These are phyloP conservation scores for Rhodotorula mucilaginosa DNA, from an alignment of 1,284 basidiomycete genomes.

Conservation along the genomic window DNA sequence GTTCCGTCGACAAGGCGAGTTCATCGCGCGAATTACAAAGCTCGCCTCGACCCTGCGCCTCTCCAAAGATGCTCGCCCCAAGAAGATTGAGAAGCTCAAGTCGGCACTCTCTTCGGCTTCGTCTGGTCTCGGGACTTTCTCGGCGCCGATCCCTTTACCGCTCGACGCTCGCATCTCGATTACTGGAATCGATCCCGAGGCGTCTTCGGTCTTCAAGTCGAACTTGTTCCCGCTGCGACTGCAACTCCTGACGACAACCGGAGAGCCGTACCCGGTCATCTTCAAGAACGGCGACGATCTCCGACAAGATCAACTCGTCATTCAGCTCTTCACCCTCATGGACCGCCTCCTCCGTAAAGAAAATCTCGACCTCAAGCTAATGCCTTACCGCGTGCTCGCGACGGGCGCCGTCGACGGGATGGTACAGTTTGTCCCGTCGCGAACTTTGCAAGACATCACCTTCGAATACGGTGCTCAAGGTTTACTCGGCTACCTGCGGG, in stretches of 20 bases:
- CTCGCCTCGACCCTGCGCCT: conserved; percentile 80
- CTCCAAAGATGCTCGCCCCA: conserved; percentile 88
- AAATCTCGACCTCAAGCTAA: conserved; percentile 89
- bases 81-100: conserved; percentile 94
- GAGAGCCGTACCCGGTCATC: conserved; percentile 78
- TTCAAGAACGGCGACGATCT: conserved; percentile 99
- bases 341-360: conserved; percentile 89
- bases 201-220: conserved; percentile 95
- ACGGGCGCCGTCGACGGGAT: conserved; percentile 91
- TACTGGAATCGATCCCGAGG: conserved; percentile 81
- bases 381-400: conserved; percentile 89
- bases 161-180: conserved; percentile 80
- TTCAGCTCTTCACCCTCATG: conserved; percentile 97
- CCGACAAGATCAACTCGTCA: conserved; percentile 94
- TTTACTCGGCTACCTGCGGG: conserved; percentile 78
- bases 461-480: conserved; percentile 77
- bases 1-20: conserved; percentile 77
- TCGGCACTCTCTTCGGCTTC: conserved; percentile 79
- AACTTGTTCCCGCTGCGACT: conserved; percentile 89
- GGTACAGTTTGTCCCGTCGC: conserved; percentile 93
- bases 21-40: conserved; percentile 77
- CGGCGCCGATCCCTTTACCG: conserved; percentile 74
- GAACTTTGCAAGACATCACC: conserved; percentile 88
- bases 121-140: conserved; percentile 64
- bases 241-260: conserved; percentile 69